Conservation (phyloP, 1,284 basidiomycete species). For the Cystobasidium pallidum region DNA sequence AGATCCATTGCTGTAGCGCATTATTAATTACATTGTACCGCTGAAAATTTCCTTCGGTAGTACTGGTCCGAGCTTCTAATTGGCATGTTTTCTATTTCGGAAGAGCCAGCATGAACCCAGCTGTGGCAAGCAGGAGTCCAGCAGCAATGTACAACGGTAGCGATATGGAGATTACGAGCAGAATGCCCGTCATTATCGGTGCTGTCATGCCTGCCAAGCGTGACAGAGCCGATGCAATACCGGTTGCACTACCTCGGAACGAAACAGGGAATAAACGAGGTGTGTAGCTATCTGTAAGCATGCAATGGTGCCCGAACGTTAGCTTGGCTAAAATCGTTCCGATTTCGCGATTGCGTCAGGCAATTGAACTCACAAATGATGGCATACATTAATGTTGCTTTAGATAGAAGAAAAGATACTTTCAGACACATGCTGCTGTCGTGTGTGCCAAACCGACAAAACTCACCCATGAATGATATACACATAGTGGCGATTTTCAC, state of each 20-base stretch:
- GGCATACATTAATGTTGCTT: slow-evolving; percentile 84
- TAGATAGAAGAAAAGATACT: not conserved
- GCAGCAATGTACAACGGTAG: slow-evolving; percentile 80
- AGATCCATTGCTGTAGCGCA: not conserved
- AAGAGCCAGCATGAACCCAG: slow-evolving; percentile 53
- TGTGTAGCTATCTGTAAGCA: slow-evolving; percentile 48
- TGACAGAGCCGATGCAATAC: slow-evolving; percentile 84
- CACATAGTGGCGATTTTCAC: slow-evolving; percentile 77
- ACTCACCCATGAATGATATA: slow-evolving; percentile 68
- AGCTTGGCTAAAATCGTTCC: not conserved
- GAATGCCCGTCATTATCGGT: slow-evolving; percentile 78
- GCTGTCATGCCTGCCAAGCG: slow-evolving; percentile 91
- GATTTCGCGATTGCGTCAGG: not conserved
- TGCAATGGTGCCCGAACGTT: not conserved
- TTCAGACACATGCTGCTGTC: not conserved
- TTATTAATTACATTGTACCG: too few relatives aligned
- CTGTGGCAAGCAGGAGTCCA: slow-evolving; percentile 69
- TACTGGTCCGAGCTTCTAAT: too few relatives aligned
- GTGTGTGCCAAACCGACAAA: not conserved
- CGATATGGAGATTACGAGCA: slow-evolving; percentile 71
- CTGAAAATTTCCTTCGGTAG: too few relatives aligned
- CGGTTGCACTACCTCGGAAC: slow-evolving; percentile 75
- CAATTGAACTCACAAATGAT: slow-evolving; percentile 63
- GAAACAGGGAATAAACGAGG: slow-evolving; percentile 46
- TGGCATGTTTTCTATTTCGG: slow-evolving; percentile 6